These are phyloP conservation scores for Fusarium drepaniforme DNA, from an alignment of 2,329 filamentous ascomycete genomes.

Conservation along the genomic window DNA sequence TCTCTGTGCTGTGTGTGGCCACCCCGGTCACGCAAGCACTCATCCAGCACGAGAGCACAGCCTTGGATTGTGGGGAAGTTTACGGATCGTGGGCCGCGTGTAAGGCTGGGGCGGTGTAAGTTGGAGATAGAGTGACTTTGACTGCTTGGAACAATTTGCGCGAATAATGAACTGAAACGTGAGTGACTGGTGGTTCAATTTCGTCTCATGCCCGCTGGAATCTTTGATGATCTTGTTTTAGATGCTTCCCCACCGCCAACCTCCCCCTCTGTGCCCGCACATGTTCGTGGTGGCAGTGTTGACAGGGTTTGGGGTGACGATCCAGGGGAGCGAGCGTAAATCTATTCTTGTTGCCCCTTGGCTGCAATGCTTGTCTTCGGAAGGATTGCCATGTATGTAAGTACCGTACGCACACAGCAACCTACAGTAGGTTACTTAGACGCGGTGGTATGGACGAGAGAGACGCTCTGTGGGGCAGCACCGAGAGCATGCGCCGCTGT, in stretches of 20 bases:
- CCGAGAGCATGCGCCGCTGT: neutral
- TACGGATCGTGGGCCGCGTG: slow-evolving; percentile 43
- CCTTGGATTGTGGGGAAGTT: slow-evolving; percentile 39
- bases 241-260: slow-evolving; percentile 5
- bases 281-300: slow-evolving; percentile 32
- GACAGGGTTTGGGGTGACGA: slow-evolving; percentile 12
- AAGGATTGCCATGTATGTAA: neutral
- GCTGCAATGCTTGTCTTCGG: slow-evolving; percentile 9
- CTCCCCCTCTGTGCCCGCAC: neutral
- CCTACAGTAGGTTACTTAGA: neutral
- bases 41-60: slow-evolving; percentile 28
- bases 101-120: slow-evolving; percentile 45
- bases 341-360: slow-evolving; percentile 29
- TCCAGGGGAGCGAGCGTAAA: slow-evolving; percentile 20
- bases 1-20: neutral
- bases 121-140: slow-evolving; percentile 16
- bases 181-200: neutral
- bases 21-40: slow-evolving; percentile 12
- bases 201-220: neutral
- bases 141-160: neutral
- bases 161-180: slow-evolving; percentile 17
- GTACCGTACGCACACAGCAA: neutral
- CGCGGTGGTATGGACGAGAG: neutral
- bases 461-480: neutral
- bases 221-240: neutral